Conservation (phyloP, 768 basidiomycete species). For the Phaeolepiota aurea region DNA sequence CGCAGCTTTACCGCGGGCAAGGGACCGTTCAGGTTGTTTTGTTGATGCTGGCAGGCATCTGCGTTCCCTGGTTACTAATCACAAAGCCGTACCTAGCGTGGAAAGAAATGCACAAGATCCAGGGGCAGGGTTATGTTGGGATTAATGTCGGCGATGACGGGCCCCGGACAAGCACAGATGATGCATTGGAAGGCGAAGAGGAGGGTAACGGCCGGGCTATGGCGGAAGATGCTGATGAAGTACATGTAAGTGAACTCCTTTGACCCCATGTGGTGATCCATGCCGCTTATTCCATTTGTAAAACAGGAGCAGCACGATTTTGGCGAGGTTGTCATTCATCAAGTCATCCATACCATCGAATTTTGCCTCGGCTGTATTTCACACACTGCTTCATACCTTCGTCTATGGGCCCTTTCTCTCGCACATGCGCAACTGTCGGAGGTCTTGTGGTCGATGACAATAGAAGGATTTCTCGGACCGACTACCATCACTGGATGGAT, state of each 20-base stretch:
- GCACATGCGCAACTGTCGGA: constrained; percentile 97
- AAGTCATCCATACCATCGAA: constrained; percentile 98
- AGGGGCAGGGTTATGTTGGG: constrained; percentile 78
- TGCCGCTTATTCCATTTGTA: constrained; percentile 2
- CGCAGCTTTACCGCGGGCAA: constrained; percentile 83
- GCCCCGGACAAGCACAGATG: constrained; percentile 46
- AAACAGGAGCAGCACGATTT: constrained; percentile 80
- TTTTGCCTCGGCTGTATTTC: constrained; percentile 99
- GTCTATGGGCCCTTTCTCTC: constrained; percentile 95
- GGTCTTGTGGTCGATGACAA: constrained; percentile 86
- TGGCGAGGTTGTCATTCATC: constrained; percentile 92
- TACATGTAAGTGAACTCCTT: constrained; percentile 49
- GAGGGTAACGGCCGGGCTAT: constrained; percentile 72
- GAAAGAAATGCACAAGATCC: constrained; percentile 82
- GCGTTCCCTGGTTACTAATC: constrained; percentile 93
- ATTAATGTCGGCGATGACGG: constrained; percentile 49
- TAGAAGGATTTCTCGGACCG: constrained; percentile 55
- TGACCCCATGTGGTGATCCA: constrained; percentile 1
- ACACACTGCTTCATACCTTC: constrained; percentile 89
- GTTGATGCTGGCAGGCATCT: constrained; percentile 69
- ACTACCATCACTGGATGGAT: constrained; percentile 57
- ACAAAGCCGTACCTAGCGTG: constrained; percentile 88
- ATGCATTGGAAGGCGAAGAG: constrained; percentile 67
- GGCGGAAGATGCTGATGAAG: constrained; percentile 64
- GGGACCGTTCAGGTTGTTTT: constrained; percentile 74